Percentiles rank a stretch among this genome's conserved stretches.
phyloP scores from a whole-genome alignment of 768 basidiomycete species.

The Rhodotorula graminis region DNA sequence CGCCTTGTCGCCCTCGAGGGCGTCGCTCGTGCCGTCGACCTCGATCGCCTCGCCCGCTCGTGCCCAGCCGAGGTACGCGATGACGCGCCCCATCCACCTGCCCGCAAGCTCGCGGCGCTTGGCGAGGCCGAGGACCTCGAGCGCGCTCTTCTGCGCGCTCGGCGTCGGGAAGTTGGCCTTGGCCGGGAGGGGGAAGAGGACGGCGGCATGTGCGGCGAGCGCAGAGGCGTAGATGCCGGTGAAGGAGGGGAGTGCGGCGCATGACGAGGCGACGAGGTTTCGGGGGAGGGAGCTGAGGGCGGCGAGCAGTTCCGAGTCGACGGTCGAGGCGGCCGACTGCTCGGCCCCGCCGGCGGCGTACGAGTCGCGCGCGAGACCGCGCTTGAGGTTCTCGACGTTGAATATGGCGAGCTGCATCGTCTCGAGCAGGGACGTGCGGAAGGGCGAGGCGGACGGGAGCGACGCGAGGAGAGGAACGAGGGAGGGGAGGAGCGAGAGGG shows the following conservation, averaged over 20 bases:
- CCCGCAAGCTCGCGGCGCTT: constrained; percentile 32
- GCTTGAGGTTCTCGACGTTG: constrained; percentile 38
- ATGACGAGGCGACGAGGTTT: background rate
- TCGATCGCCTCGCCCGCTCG: background rate
- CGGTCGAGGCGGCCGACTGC: background rate
- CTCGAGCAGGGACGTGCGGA: constrained; percentile 16
- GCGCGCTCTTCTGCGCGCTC: constrained; percentile 29
- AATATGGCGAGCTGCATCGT: constrained; percentile 30
- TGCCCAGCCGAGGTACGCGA: constrained; percentile 17
- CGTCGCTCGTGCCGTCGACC: background rate
- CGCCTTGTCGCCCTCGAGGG: constrained; percentile 6
- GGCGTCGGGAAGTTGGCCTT: constrained; percentile 33
- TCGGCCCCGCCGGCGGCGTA: constrained; percentile 16
- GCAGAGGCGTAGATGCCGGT: constrained; percentile 21
- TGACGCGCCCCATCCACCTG: constrained; percentile 15
- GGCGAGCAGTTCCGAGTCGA: constrained; percentile 28
- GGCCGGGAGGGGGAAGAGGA: constrained; percentile 35
- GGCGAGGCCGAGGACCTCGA: constrained; percentile 27
- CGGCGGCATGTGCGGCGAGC: constrained; percentile 12
- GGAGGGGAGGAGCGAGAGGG: constrained; percentile 24
- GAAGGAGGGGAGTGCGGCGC: constrained; percentile 10
- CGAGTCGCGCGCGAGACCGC: constrained; percentile 34
- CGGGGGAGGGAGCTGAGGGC: constrained; percentile 2
- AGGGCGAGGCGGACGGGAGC: background rate
- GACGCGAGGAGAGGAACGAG: constrained; percentile 25